Percentiles rank a stretch among this genome's conserved stretches.
These are phyloP conservation scores for Colletotrichum cuscutae DNA, from an alignment of 2,329 filamentous ascomycete species.

Conservation along the genomic window DNA sequence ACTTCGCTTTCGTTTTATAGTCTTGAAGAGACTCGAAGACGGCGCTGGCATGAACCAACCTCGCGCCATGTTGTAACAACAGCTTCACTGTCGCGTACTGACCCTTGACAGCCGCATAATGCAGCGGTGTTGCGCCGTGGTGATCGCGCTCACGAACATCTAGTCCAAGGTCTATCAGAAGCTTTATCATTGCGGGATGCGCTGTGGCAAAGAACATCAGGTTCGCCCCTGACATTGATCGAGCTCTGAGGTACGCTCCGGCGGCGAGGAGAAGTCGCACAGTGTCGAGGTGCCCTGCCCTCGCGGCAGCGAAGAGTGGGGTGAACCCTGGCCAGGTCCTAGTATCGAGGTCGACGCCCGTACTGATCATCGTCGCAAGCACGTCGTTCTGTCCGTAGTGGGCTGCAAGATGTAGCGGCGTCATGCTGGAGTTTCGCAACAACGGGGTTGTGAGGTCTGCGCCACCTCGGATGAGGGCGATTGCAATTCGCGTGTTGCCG, in stretches of 20 bases:
- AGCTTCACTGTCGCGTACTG: conserved; percentile 41
- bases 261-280: conserved; percentile 40
- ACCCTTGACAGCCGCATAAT: conserved; percentile 39
- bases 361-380: conserved; percentile 39
- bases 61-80: conserved; percentile 38
- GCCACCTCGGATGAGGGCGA: conserved; percentile 35
- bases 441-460: conserved; percentile 36
- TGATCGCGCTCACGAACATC: conserved; percentile 39
- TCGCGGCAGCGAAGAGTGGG: conserved; percentile 41
- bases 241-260: conserved; percentile 36
- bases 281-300: conserved; percentile 38
- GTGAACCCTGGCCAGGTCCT: conserved; percentile 39
- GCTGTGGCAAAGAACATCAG: conserved; percentile 38
- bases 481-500: conserved; percentile 32
- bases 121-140: conserved; percentile 40
- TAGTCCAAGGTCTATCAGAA: conserved; percentile 36
- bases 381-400: conserved; percentile 40
- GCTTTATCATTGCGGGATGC: conserved; percentile 35
- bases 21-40: conserved; percentile 38
- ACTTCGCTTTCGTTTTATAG: conserved; percentile 31
- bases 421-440: conserved; percentile 38
- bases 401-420: conserved; percentile 44
- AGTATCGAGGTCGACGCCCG: conserved; percentile 37
- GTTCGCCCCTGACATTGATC: conserved; percentile 35
- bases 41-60: conserved; percentile 36